Evolutionary conservation across 139 green algal genomes (phyloP).

Genomic region (Ettlia oleoabundans): DNA sequence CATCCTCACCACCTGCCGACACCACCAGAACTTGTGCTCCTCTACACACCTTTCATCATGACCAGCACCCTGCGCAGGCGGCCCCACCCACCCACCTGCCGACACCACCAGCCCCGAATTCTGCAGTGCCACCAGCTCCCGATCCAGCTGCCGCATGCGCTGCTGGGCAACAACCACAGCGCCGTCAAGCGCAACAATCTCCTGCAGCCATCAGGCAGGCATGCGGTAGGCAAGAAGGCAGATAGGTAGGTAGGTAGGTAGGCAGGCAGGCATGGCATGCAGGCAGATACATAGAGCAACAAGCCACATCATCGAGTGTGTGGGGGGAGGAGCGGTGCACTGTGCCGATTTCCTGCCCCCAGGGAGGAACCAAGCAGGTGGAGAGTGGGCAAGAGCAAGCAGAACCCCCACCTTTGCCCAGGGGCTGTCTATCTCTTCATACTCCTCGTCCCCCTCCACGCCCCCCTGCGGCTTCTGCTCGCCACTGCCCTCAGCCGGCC

Average conservation of each 20-base stretch:
- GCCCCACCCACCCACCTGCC: conserved; percentile 11
- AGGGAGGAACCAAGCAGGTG: neutral
- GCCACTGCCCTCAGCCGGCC: neutral
- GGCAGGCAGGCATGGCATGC: too few relatives aligned
- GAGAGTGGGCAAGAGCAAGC: neutral
- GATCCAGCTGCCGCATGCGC: conserved; percentile 34
- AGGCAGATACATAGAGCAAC: too few relatives aligned
- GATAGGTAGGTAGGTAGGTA: neutral
- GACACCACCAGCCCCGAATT: neutral
- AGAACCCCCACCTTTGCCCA: conserved; percentile 2
- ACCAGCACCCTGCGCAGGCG: too few relatives aligned
- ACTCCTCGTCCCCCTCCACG: neutral
- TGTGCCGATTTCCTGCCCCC: neutral
- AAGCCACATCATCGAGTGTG: too few relatives aligned
- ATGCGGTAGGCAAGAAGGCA: too few relatives aligned
- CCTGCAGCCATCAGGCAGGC: too few relatives aligned
- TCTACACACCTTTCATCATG: too few relatives aligned
- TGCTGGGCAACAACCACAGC: conserved; percentile 47
- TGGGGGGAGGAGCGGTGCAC: too few relatives aligned
- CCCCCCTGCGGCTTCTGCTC: neutral
- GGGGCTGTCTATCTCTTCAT: conserved; percentile 24
- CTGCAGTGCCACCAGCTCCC: conserved; percentile 30
- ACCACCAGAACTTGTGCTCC: neutral
- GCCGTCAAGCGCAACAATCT: conserved; percentile 42
- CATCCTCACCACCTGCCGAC: neutral